phyloP scores from a whole-genome alignment of 2,329 filamentous ascomycete species.

The Trichoderma afroharzianum region DNA sequence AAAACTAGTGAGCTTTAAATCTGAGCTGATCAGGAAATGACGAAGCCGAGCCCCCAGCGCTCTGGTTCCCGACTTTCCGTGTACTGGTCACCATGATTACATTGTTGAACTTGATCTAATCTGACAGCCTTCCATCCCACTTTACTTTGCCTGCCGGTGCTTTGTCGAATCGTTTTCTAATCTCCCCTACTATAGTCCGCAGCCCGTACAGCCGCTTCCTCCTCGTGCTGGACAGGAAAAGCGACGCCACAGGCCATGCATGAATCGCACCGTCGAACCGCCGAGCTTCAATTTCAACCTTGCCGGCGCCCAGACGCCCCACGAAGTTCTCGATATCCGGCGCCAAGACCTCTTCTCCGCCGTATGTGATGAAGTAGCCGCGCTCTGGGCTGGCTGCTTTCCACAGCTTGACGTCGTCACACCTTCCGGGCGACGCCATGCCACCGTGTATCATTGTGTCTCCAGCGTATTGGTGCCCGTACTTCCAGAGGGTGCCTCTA shows the following conservation, averaged over 20 bases:
- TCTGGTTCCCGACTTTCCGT: constrained; percentile 44
- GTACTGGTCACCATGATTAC: constrained; percentile 32
- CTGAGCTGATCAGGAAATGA: constrained; percentile 34
- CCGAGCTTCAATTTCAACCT: constrained; percentile 52
- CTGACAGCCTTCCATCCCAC: constrained; percentile 41
- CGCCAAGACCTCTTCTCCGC: constrained; percentile 73
- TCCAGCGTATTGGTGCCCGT: constrained; percentile 65
- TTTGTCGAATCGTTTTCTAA: constrained; percentile 32
- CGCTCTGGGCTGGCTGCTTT: constrained; percentile 58
- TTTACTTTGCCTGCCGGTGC: constrained; percentile 20
- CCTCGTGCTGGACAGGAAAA: constrained; percentile 51
- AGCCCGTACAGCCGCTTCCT: constrained; percentile 52
- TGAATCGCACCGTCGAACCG: constrained; percentile 68
- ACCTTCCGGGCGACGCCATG: constrained; percentile 63
- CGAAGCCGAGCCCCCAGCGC: constrained; percentile 47
- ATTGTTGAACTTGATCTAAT: constrained; percentile 62
- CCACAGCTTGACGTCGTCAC: constrained; percentile 65
- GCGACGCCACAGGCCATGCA: constrained; percentile 73
- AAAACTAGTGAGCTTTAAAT: constrained; percentile 31
- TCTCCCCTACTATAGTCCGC: constrained; percentile 37
- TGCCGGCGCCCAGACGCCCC: constrained; percentile 49
- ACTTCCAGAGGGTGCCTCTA: constrained; percentile 60
- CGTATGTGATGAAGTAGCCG: constrained; percentile 69
- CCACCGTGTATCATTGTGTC: constrained; percentile 32
- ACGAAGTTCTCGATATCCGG: constrained; percentile 64